These are phyloP conservation scores for Schoenoplectus triqueter DNA, from an alignment of 202 grass and related monocot species.

Conservation along the genomic window DNA sequence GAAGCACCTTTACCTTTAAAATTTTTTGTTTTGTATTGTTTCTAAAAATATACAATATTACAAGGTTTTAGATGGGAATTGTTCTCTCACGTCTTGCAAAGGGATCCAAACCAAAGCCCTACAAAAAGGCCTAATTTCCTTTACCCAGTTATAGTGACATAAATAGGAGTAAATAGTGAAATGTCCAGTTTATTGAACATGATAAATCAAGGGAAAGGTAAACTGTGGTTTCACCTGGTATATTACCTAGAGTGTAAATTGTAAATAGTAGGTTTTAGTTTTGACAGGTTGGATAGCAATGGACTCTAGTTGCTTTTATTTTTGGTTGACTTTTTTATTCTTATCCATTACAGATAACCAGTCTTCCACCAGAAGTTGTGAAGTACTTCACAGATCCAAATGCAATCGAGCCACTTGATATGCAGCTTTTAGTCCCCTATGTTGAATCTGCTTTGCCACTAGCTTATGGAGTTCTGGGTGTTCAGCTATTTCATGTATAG, in stretches of 20 bases:
- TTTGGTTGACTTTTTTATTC: not conserved
- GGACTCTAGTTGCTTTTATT: slow-evolving; percentile 1
- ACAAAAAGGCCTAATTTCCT: not conserved
- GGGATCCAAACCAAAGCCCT: not conserved
- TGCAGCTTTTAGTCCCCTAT: slow-evolving; percentile 85
- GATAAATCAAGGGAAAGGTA: not conserved
- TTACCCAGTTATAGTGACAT: not conserved
- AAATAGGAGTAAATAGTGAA: not conserved
- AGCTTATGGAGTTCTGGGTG: slow-evolving; percentile 90
- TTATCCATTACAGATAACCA: slow-evolving; percentile 68
- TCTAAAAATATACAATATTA: not conserved
- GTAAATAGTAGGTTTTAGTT: not conserved
- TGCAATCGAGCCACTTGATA: slow-evolving; percentile 85
- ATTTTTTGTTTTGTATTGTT: not conserved
- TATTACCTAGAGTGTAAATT: slow-evolving; percentile 19
- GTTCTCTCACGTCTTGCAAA: not conserved
- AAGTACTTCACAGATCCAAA: slow-evolving; percentile 99
- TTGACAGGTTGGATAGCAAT: not conserved
- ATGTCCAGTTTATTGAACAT: not conserved
- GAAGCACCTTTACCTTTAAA: not conserved
- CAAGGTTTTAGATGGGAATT: not conserved
- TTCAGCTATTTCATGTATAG: slow-evolving; percentile 96
- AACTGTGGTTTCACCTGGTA: not conserved
- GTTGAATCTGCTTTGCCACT: slow-evolving; percentile 92
- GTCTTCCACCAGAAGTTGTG: slow-evolving; percentile 92